Evolutionary conservation across 495 filamentous ascomycete genomes (phyloP), one percentile per base, ranked within the genome.

Genomic region (Podospora fimiseda): DNA sequence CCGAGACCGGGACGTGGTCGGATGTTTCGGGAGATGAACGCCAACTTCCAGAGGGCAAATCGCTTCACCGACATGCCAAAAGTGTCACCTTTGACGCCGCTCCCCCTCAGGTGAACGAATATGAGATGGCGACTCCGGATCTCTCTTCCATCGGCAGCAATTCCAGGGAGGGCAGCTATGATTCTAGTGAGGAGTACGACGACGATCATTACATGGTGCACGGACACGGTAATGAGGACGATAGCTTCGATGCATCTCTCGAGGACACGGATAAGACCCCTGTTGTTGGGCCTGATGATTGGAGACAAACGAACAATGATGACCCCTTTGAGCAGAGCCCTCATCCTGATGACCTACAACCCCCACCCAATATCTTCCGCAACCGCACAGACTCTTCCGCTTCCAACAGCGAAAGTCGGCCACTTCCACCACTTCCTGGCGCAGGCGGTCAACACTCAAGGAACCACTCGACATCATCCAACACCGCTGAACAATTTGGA

Each of bases 251-350:
- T 68, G 90, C 86, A 3, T 92, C 89, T 3, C 78, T 96, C 20
- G 92, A 97, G 68, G 93, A 98, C 62, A 87, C 89, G 16, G 90
- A 95, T 58, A 95, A 96, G 72, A 96, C 94, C 0, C 92, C 93
- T 2, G 94, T 98, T 18, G 93, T 98, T 22, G 79, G 94, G 43
- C 93, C 93, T 2, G 94, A 96, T 58, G 90, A 96, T 60, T 98
- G 93, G 93, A 80, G 87, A 41, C 86, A 89, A 56, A 86, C 86
- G 49, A 72, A 73, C 43, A 74, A 84, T 2, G 86, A 88, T 18
- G 83, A 93, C 45, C 80, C 82, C 0, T 95, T 89, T 60, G 78
- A 84, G n/a, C 80, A 76, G 39, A 85, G 82, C 59, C 82, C 85
- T 8, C 78, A 74, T 68, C 81, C 81, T 9, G 76, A 78, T 47